These are phyloP conservation scores for Metschnikowia gelsemii DNA, from an alignment of 805 yeast genomes.

Conservation along the genomic window DNA sequence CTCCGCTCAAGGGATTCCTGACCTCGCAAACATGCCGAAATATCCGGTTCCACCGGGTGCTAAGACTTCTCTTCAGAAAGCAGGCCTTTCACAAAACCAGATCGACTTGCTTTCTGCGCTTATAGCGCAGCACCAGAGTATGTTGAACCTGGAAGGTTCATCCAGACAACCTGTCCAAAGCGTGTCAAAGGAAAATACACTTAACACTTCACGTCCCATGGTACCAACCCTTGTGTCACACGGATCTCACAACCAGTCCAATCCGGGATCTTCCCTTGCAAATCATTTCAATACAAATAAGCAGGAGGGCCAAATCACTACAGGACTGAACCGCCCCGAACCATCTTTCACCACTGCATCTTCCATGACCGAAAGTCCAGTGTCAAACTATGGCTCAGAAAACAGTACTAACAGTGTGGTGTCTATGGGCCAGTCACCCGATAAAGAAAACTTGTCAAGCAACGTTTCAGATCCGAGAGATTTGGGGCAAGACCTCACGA, in stretches of 20 bases:
- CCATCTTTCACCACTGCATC: background rate
- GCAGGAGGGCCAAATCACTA: background rate
- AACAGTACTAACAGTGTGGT: conserved; percentile 15
- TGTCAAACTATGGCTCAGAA: conserved; percentile 17
- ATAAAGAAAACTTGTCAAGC: background rate
- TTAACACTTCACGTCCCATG: background rate
- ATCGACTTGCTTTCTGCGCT: conserved; percentile 72
- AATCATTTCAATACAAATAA: no score
- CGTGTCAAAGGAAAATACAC: background rate
- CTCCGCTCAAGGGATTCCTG: conserved; percentile 10
- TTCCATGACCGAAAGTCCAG: conserved; percentile 16
- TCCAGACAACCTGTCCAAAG: background rate
- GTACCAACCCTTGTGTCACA: conserved; percentile 6
- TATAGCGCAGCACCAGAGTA: conserved; percentile 63
- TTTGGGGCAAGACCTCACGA: conserved; percentile 18
- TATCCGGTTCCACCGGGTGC: conserved; percentile 76
- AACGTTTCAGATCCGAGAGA: background rate
- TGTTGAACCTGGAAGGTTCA: conserved; percentile 11
- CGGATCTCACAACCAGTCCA: background rate
- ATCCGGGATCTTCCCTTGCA: no score
- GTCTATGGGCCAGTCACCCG: conserved; percentile 7
- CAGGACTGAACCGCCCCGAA: background rate
- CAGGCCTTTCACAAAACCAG: conserved; percentile 67
- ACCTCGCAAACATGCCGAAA: conserved; percentile 48
- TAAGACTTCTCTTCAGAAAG: conserved; percentile 56